Base-by-base conservation (phyloP, 495 filamentous ascomycete species). In the Talaromyces wortmannii region DNA sequence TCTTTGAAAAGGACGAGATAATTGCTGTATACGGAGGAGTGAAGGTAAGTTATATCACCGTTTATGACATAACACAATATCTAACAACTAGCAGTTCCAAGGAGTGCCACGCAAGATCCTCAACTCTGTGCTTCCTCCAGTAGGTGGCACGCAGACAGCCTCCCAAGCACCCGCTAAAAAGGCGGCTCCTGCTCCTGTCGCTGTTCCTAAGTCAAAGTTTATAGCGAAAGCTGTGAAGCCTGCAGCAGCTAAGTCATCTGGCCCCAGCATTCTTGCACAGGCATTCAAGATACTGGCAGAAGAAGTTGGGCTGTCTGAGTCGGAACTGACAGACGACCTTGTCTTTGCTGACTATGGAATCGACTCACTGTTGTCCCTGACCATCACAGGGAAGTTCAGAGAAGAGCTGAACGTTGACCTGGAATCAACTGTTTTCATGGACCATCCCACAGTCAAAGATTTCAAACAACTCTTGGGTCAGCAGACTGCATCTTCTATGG, bases 21-120 rank as follows among this genome's bases (percentile, higher is more conserved):
- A 55, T 78, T 6, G 74, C 68, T 16, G 46, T 76, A 23, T 59
- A 69, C 7, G 65, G 59, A 3, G 64, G 57, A 0, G 58, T 78
- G 17, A 59, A 69, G 43, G 52, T 53, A 45, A 45, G 43, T 18
- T 6, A 23, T 46, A 46, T 2, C 2, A 46, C 7, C 44, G 2
- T 10, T 46, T 29, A 15, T 15, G 6, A 36, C 6, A 13, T 8
- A 36, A 53, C 4, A 23, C 17, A 13, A 17, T 53, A 53, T 32
- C 43, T 46, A 17, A 17, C 5, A 75, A 55, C 66, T 78, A 74
- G 55, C 23, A 84, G 69, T 89, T 89, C 75, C 79, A 84, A 69
- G 75, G 77, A 51, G 77, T 90, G 40, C 78, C 85, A 18, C 79
- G 86, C 53, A 81, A 79, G 66, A 76, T 89, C 13, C 75, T 90